phyloP scores from a whole-genome alignment of 2,329 filamentous ascomycete genomes.

The Penicillium olsonii region DNA sequence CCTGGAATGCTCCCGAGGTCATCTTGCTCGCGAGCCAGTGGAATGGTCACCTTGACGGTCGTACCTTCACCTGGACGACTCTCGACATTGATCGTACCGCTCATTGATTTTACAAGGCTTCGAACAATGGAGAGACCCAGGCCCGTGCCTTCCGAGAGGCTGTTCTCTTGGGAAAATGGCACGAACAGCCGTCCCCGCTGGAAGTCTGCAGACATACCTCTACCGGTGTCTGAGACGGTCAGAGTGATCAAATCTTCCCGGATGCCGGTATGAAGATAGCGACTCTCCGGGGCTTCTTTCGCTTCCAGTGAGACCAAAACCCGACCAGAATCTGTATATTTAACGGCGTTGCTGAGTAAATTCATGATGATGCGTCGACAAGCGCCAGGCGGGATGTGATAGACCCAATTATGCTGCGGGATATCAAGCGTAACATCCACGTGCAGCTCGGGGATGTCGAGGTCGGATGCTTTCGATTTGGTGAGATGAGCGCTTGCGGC shows the following conservation, averaged over 20 bases:
- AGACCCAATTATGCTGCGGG: constrained; percentile 52
- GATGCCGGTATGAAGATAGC: constrained; percentile 23
- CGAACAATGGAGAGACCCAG: constrained; percentile 66
- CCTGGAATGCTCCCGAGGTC: constrained; percentile 4
- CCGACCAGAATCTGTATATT: constrained; percentile 58
- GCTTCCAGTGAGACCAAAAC: constrained; percentile 47
- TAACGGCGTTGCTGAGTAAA: constrained; percentile 61
- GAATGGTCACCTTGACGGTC: constrained; percentile 52
- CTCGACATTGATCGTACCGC: constrained; percentile 59
- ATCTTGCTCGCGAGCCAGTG: constrained; percentile 31
- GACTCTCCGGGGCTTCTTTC: constrained; percentile 21
- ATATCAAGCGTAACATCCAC: constrained; percentile 56
- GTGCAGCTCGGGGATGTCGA: constrained; percentile 10
- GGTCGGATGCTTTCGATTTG: neutral
- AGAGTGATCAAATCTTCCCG: constrained; percentile 35
- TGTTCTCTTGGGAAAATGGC: constrained; percentile 60
- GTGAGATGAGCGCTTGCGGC: constrained; percentile 5
- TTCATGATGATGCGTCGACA: constrained; percentile 61
- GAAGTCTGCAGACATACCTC: constrained; percentile 64
- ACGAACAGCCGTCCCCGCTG: constrained; percentile 61
- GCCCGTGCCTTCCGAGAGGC: constrained; percentile 49
- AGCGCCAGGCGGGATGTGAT: constrained; percentile 56
- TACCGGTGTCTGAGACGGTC: constrained; percentile 63
- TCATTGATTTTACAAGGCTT: constrained; percentile 59
- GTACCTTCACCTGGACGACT: constrained; percentile 57